These are phyloP conservation scores for Smallanthus sonchifolius DNA, from an alignment of 129 eudicot genomes.

Conservation along the genomic window DNA sequence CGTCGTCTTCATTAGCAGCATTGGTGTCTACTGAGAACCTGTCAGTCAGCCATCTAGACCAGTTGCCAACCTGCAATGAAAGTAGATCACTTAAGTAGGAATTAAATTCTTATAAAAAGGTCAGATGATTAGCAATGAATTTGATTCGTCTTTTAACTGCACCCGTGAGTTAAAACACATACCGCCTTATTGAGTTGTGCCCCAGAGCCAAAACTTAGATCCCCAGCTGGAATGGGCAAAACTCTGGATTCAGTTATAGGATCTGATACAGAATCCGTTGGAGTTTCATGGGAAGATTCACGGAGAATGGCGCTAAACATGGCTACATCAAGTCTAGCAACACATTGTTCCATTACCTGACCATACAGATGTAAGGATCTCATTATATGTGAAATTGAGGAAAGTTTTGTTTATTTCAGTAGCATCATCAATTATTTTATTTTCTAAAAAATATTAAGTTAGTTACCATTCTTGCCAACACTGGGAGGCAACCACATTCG, in stretches of 20 bases:
- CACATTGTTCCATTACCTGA: slow-evolving; percentile 90
- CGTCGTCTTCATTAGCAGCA: slow-evolving; percentile 11
- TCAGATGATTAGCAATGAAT: slow-evolving; percentile 2
- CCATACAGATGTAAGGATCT: not conserved
- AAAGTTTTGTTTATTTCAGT: not conserved
- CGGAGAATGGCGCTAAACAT: slow-evolving; percentile 85
- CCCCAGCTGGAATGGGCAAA: slow-evolving; percentile 85
- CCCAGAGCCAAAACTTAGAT: slow-evolving; percentile 91
- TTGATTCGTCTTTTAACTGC: not conserved
- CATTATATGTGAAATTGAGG: not conserved
- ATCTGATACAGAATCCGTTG: slow-evolving; percentile 67
- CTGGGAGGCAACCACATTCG: slow-evolving; percentile 82
- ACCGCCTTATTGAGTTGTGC: slow-evolving; percentile 90
- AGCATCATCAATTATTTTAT: not conserved
- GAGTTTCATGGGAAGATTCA: slow-evolving; percentile 60
- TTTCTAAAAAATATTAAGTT: not conserved
- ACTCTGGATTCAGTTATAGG: slow-evolving; percentile 65
- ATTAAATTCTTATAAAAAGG: not conserved
- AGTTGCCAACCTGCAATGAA: slow-evolving; percentile 67
- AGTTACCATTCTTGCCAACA: slow-evolving; percentile 62
- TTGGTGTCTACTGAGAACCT: slow-evolving; percentile 40
- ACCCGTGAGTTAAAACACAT: slow-evolving; percentile 13
- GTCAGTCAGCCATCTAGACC: slow-evolving; percentile 77
- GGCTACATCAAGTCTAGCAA: slow-evolving; percentile 79
- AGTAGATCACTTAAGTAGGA: not conserved